Percentiles rank a stretch among this genome's conserved stretches.
These are phyloP conservation scores for Coniella vitis DNA, from an alignment of 2,329 filamentous ascomycete genomes.

Conservation along the genomic window DNA sequence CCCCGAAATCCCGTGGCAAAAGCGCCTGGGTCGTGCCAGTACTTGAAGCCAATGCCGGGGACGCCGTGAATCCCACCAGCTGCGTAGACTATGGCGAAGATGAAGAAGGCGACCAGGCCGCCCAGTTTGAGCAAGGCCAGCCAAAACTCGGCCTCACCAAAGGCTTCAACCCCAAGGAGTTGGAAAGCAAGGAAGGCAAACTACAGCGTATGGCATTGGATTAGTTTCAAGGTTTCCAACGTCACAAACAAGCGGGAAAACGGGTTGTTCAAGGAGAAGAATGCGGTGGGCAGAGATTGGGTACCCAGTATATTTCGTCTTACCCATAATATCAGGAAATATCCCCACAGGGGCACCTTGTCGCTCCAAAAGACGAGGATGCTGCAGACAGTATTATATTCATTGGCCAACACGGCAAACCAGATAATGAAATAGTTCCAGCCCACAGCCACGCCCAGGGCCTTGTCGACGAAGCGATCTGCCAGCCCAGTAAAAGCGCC, in stretches of 20 bases:
- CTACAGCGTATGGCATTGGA: too few relatives aligned
- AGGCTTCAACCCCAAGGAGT: slow-evolving; percentile 64
- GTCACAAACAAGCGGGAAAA: too few relatives aligned
- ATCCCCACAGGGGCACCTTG: slow-evolving; percentile 56
- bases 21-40: slow-evolving; percentile 65
- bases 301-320: too few relatives aligned
- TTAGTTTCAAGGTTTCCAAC: not conserved
- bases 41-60: slow-evolving; percentile 59
- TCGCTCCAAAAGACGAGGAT: slow-evolving; percentile 62
- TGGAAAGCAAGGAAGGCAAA: slow-evolving; percentile 60
- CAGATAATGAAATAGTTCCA: slow-evolving; percentile 69
- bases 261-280: too few relatives aligned
- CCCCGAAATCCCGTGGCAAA: slow-evolving; percentile 64
- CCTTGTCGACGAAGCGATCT: slow-evolving; percentile 64
- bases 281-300: too few relatives aligned
- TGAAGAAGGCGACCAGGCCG: slow-evolving; percentile 63
- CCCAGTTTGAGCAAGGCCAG: slow-evolving; percentile 65
- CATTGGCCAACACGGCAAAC: slow-evolving; percentile 57
- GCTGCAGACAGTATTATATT: slow-evolving; percentile 63
- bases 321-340: slow-evolving; percentile 68
- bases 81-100: slow-evolving; percentile 67
- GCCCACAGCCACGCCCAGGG: slow-evolving; percentile 60
- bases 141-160: slow-evolving; percentile 78
- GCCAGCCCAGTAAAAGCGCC: slow-evolving; percentile 66
- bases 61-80: slow-evolving; percentile 57